Conservation (phyloP, 1,139 yeast species). For the Kodamaea fungicola region DNA sequence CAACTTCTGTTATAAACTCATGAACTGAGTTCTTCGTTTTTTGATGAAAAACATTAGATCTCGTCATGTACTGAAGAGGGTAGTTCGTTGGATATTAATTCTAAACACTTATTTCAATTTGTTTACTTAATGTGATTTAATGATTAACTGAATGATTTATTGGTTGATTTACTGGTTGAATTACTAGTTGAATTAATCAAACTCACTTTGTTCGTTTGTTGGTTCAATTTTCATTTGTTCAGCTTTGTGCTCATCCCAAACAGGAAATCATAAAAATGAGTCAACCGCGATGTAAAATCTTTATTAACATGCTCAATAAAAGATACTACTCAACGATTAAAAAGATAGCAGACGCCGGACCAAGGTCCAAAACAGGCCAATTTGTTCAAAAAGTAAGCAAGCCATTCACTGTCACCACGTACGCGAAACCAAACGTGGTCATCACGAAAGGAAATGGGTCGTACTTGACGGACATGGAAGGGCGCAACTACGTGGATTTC, state of each 20-base stretch:
- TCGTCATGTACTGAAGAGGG: too few species aligned
- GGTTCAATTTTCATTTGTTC: background rate
- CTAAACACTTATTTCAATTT: too few species aligned
- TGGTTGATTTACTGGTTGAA: too few species aligned
- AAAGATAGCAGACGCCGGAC: constrained; percentile 17
- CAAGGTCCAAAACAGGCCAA: constrained; percentile 25
- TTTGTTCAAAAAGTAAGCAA: constrained; percentile 33
- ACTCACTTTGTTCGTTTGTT: too few species aligned
- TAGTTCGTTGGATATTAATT: too few species aligned
- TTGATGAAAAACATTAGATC: too few species aligned
- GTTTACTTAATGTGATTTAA: too few species aligned
- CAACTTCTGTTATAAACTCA: too few species aligned
- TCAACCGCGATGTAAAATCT: constrained; percentile 39
- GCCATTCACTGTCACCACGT: constrained; percentile 75
- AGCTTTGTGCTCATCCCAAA: constrained; percentile 20
- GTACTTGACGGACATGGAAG: constrained; percentile 70
- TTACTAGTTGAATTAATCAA: too few species aligned
- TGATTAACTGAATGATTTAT: too few species aligned
- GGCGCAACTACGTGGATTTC: constrained; percentile 79
- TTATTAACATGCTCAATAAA: constrained; percentile 10
- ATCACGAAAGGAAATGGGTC: constrained; percentile 73
- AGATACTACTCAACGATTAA: constrained; percentile 6
- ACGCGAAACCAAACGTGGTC: constrained; percentile 73
- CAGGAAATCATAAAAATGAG: constrained; percentile 24
- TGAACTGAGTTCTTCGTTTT: too few species aligned